Conservation (phyloP, 306 rosid species). For the Begonia loranthoides region DNA sequence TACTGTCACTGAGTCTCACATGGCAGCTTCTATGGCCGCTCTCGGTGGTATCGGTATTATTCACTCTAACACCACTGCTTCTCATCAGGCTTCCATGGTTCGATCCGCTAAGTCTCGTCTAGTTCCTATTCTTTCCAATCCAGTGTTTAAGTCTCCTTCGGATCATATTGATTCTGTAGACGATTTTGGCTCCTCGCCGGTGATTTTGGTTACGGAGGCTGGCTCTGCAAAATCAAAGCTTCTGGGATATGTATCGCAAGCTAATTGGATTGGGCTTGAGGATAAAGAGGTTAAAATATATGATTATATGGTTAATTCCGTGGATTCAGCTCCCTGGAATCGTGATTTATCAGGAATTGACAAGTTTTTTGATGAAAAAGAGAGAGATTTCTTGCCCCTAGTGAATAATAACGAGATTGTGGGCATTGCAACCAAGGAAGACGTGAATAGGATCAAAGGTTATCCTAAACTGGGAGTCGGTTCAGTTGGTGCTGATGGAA, state of each 20-base stretch:
- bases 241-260: conserved; percentile 41
- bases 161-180: conserved; percentile 25
- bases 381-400: conserved; percentile 26
- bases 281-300: conserved; percentile 26
- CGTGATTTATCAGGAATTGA: conserved; percentile 26
- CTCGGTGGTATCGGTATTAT: conserved; percentile 60
- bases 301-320: conserved; percentile 34
- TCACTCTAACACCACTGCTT: conserved; percentile 42
- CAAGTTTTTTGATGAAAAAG: conserved; percentile 21
- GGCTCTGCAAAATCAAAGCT: conserved; percentile 34
- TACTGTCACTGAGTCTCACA: conserved; percentile 62
- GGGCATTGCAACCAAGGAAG: conserved; percentile 47
- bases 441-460: conserved; percentile 52
- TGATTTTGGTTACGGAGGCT: conserved; percentile 42
- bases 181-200: conserved; percentile 35
- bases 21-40: conserved; percentile 77
- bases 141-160: conserved; percentile 34
- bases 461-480: conserved; percentile 56
- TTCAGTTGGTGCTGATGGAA: conserved; percentile 57
- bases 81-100: conserved; percentile 43
- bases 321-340: conserved; percentile 31
- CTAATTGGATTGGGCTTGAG: conserved; percentile 25
- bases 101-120: conserved; percentile 58
- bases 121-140: conserved; percentile 51
- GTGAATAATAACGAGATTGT: conserved; percentile 35